Evolutionary conservation across 345 rosid genomes (phyloP).

Genomic region (Eutrema yunnanense): DNA sequence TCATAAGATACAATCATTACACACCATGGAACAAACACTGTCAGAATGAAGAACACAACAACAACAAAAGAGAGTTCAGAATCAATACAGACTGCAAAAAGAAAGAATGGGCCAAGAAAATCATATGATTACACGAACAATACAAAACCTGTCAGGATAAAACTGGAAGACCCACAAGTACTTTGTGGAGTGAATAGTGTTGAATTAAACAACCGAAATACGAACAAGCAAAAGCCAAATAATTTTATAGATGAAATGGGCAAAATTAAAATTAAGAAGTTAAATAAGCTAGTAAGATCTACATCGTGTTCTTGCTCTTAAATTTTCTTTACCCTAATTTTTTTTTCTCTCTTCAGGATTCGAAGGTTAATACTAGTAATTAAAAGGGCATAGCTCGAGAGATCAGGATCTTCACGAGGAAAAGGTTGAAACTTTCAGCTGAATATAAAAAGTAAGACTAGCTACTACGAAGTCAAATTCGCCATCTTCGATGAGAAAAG

Average conservation of each 20-base stretch:
- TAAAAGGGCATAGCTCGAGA: not conserved
- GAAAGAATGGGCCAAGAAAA: slow-evolving; percentile 7
- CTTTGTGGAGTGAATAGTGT: not conserved
- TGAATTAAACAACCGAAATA: not conserved
- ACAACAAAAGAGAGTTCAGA: not conserved
- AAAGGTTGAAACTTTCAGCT: not conserved
- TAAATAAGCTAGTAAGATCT: slow-evolving; percentile 4
- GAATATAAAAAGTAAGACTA: not conserved
- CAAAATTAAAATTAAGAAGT: not conserved
- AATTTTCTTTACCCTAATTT: not conserved
- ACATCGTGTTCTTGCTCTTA: not conserved
- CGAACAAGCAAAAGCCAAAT: not conserved
- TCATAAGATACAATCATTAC: slow-evolving; percentile 8
- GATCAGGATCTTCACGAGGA: not conserved
- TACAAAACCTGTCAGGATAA: slow-evolving; percentile 5
- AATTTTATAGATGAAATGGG: not conserved
- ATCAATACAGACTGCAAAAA: not conserved
- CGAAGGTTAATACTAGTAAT: not conserved
- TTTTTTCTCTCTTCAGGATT: not conserved
- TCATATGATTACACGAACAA: not conserved
- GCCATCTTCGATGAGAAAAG: not conserved
- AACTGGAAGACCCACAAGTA: not conserved
- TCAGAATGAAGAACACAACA: slow-evolving; percentile 16
- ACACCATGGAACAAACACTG: slow-evolving; percentile 32
- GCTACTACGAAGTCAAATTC: slow-evolving; percentile 14